phyloP scores from a whole-genome alignment of 768 basidiomycete genomes.

The Kwoniella sp. region DNA sequence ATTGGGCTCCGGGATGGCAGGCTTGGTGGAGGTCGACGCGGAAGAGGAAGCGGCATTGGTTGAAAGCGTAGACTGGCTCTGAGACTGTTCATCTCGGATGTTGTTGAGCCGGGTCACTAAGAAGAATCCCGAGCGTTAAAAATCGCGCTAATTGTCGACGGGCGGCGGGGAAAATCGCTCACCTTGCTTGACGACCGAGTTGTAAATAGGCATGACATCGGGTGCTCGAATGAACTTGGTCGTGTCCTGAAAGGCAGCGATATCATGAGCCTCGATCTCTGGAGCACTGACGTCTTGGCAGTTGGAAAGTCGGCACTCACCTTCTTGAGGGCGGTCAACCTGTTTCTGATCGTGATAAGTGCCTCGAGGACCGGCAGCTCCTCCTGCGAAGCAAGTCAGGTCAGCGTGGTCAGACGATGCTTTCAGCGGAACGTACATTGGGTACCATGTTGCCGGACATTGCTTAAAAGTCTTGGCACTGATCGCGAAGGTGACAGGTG shows the following conservation, averaged over 20 bases:
- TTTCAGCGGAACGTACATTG: constrained; percentile 23
- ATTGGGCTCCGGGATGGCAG: constrained; percentile 55
- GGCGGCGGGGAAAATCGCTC: constrained; percentile 21
- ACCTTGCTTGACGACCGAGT: constrained; percentile 91
- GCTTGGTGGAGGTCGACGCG: constrained; percentile 13
- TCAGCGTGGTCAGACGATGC: not conserved
- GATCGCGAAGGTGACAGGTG: too few relatives aligned
- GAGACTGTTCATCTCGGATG: constrained; percentile 65
- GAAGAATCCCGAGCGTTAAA: constrained; percentile 49
- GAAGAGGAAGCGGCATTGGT: constrained; percentile 41
- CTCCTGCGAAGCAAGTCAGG: constrained; percentile 45
- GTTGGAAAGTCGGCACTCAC: constrained; percentile 13
- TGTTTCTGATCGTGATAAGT: constrained; percentile 89
- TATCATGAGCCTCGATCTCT: not conserved
- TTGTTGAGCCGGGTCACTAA: constrained; percentile 83
- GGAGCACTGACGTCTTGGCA: too few relatives aligned
- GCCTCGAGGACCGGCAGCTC: constrained; percentile 92
- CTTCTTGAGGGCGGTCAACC: constrained; percentile 64
- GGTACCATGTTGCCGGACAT: constrained; percentile 38
- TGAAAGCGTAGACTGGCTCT: constrained; percentile 12
- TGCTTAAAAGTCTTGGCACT: too few relatives aligned
- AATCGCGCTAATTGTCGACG: not conserved
- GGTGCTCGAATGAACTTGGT: constrained; percentile 87
- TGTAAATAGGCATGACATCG: constrained; percentile 90
- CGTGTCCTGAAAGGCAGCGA: constrained; percentile 64